phyloP scores from a whole-genome alignment of 768 basidiomycete species.

The Mycena albidolilacea region DNA sequence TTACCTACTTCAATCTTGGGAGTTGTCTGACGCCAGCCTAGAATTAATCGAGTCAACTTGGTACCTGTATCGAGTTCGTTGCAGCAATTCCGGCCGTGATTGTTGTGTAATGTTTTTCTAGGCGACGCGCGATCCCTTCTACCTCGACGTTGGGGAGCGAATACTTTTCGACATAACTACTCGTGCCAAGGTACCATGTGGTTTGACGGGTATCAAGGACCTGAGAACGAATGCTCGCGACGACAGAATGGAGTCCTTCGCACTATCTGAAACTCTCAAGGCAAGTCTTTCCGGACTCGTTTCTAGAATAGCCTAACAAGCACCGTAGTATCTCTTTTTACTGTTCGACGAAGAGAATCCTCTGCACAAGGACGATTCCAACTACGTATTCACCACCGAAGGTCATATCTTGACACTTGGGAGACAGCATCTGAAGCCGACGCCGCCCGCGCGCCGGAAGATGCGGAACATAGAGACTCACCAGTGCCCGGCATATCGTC shows the following conservation, averaged over 20 bases:
- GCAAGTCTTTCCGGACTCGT: slow-evolving; percentile 51
- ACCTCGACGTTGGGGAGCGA: slow-evolving; percentile 92
- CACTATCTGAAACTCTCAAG: slow-evolving; percentile 94
- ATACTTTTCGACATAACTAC: slow-evolving; percentile 81
- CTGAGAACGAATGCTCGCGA: slow-evolving; percentile 83
- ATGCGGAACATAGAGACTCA: slow-evolving; percentile 75
- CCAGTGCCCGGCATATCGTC: slow-evolving; percentile 81
- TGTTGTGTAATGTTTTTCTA: slow-evolving; percentile 48
- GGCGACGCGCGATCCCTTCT: slow-evolving; percentile 95
- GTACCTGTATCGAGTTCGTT: slow-evolving; percentile 89
- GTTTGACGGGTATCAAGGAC: slow-evolving; percentile 86
- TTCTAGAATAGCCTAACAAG: not conserved
- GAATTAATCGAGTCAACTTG: slow-evolving; percentile 98
- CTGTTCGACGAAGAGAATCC: slow-evolving; percentile 91
- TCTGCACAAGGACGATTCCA: slow-evolving; percentile 82
- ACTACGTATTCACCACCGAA: slow-evolving; percentile 95
- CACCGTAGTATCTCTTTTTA: slow-evolving; percentile 87
- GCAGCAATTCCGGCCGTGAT: not conserved
- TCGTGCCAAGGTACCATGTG: slow-evolving; percentile 88
- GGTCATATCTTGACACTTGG: slow-evolving; percentile 89
- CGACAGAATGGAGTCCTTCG: slow-evolving; percentile 98
- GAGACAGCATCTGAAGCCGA: slow-evolving; percentile 64
- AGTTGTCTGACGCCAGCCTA: slow-evolving; percentile 39
- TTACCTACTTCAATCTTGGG: not conserved
- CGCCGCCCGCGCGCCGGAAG: slow-evolving; percentile 71